Percentiles rank a stretch among this genome's conserved stretches.
Evolutionary conservation across 169 alveolate genomes (phyloP).

Genomic region (Amoebophrya sp.): DNA sequence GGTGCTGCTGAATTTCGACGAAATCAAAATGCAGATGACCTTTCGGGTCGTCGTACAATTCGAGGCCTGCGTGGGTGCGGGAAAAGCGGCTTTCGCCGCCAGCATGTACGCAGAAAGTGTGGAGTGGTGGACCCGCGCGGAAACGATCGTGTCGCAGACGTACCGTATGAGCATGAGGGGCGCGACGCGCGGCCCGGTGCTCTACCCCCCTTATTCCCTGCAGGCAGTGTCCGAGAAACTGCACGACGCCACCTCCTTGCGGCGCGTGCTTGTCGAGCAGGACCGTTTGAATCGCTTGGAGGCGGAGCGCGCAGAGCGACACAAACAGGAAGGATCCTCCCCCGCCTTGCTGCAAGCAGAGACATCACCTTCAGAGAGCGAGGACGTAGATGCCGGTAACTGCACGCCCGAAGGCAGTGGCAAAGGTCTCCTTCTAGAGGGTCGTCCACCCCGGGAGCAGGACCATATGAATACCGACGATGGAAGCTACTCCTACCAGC

Average conservation of each 20-base stretch:
- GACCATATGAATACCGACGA: not conserved
- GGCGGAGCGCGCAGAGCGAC: too few relatives aligned
- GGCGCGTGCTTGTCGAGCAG: too few relatives aligned
- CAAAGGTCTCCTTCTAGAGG: too few relatives aligned
- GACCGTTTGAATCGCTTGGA: too few relatives aligned
- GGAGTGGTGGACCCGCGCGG: not conserved
- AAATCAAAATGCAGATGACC: not conserved
- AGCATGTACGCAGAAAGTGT: not conserved
- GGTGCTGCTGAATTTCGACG: too few relatives aligned
- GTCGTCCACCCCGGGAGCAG: not conserved
- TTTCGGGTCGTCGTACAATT: not conserved
- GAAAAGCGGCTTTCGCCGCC: not conserved
- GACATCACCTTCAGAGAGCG: too few relatives aligned
- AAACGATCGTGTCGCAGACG: not conserved
- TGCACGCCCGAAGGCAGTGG: not conserved
- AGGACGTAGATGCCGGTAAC: too few relatives aligned
- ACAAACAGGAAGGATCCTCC: too few relatives aligned
- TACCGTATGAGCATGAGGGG: not conserved
- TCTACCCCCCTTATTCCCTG: not conserved
- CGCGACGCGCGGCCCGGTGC: not conserved
- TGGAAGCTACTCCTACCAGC: too few relatives aligned
- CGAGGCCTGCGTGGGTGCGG: not conserved
- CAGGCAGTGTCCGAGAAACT: not conserved
- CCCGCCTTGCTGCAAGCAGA: too few relatives aligned
- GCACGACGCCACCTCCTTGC: not conserved